Evolutionary conservation across 2,329 filamentous ascomycete genomes (phyloP), one percentile per base, ranked within the genome.

Genomic region (Cladosporium sp.): DNA sequence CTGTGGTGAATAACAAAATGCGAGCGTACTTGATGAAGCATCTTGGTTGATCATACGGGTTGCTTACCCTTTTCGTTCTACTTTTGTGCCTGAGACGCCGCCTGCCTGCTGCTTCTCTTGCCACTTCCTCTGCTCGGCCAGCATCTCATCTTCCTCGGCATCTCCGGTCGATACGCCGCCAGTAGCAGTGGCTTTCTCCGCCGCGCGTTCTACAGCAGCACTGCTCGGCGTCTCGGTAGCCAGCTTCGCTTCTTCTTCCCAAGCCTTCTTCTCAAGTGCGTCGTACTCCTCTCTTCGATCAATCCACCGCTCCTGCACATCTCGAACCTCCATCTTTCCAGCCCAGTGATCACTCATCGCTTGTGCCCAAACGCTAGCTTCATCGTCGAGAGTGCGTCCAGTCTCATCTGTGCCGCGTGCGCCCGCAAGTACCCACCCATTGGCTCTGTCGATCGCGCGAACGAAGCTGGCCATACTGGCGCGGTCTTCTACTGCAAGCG

Each of bases 251-350:
- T 96, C 91, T 71, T 91, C 89, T 73, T 93, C 91, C 81, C 89
- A 88, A 63, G 89, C 86, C 73, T 87, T 86, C 66, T 84, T 82
- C 82, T 98, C 95, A 67, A 88, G 80, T 71, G 89, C 89, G 77
- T 99, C 95, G 74, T 92, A 92, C 69, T 90, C 92, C 18, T 93
- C 93, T 76, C 93, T 95, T 48, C 89, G 85, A 79, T 98, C 94
- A 34, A 99, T 81, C 95, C 95, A 99, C 67, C 95, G 85, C 80
- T 99, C 95, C 79, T 99, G 95, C 68, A 98, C 89, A 78, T 99
- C 94, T 66, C 89, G 84, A 11, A 93, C 88, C 72, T 96, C 93
- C 84, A 96, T 88, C 39, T 88, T 86, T 66, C 85, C 85, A 70
- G 85, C 80, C 73, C 75, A 77, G 2, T 85, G 85, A 68, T 89